Conservation (phyloP, 2,329 filamentous ascomycete species). For the Fragosphaeria purpurea region DNA sequence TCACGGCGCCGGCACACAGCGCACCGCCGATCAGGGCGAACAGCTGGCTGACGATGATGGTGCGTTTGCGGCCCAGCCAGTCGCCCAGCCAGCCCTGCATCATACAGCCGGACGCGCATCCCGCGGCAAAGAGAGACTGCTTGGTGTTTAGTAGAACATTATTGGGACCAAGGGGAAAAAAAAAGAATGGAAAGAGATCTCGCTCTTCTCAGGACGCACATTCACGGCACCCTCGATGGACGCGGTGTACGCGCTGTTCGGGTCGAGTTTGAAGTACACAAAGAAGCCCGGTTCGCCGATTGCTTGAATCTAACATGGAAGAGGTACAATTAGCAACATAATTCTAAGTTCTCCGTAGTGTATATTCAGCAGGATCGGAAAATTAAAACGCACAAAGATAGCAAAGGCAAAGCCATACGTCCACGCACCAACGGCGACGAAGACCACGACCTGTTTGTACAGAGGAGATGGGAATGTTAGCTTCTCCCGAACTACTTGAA, state of each 20-base stretch:
- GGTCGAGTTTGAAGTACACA: slow-evolving; percentile 6
- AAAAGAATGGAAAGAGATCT: too few relatives aligned
- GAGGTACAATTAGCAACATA: too few relatives aligned
- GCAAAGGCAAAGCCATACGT: slow-evolving; percentile 8
- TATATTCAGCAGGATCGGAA: too few relatives aligned
- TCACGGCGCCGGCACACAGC: slow-evolving; percentile 4
- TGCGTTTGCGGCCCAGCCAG: slow-evolving; percentile 1
- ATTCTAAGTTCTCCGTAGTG: too few relatives aligned
- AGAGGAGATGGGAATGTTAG: background rate
- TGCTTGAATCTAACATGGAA: background rate
- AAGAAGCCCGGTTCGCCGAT: slow-evolving; percentile 7
- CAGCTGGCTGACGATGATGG: slow-evolving; percentile 1
- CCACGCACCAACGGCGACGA: slow-evolving; percentile 5
- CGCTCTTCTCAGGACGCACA: background rate
- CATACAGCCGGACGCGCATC: background rate
- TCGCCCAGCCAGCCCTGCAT: background rate
- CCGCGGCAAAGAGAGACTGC: background rate
- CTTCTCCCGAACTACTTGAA: too few relatives aligned
- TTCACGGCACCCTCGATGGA: slow-evolving; percentile 5
- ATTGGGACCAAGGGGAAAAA: too few relatives aligned
- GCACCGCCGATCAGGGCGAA: slow-evolving; percentile 4
- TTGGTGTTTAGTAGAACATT: too few relatives aligned
- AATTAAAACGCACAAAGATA: background rate
- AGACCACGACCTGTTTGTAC: background rate
- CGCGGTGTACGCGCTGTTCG: slow-evolving; percentile 2